Evolutionary conservation across 805 yeast species (phyloP).

Genomic region (Pichia heedii): DNA sequence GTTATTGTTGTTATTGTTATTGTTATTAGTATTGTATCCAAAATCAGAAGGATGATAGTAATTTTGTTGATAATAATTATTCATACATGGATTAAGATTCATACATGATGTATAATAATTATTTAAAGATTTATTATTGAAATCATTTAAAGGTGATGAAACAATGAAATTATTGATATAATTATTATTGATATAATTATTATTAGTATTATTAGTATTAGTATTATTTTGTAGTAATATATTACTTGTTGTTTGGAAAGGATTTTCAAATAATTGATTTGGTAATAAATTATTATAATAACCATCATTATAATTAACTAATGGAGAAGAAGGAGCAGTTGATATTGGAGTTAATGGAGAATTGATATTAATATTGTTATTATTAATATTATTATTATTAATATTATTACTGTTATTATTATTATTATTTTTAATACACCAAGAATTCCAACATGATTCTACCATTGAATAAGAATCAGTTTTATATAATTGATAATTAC

Average conservation of each 20-base stretch:
- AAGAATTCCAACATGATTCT: slow-evolving; percentile 30
- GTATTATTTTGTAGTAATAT: slow-evolving; percentile 3
- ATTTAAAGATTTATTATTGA: background rate
- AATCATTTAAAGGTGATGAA: background rate
- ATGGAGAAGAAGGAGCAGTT: slow-evolving; percentile 19
- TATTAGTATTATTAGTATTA: slow-evolving; percentile 1
- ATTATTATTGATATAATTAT: background rate
- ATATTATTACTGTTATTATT: background rate
- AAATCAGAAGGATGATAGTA: background rate
- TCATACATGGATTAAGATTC: too few species aligned
- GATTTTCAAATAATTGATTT: slow-evolving; percentile 19
- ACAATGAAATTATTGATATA: background rate
- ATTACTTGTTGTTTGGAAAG: slow-evolving; percentile 14
- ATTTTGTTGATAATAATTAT: background rate
- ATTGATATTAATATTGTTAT: slow-evolving; percentile 15
- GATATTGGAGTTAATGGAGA: slow-evolving; percentile 19
- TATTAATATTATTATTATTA: slow-evolving; percentile 10
- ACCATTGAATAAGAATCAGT: slow-evolving; percentile 25
- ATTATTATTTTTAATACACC: slow-evolving; percentile 21
- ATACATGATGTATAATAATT: too few species aligned
- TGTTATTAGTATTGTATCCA: background rate
- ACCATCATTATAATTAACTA: background rate
- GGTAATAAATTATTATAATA: slow-evolving; percentile 3
- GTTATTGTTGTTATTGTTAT: background rate
- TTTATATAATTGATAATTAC: slow-evolving; percentile 26